Percentiles rank a stretch among this genome's conserved stretches.
Conservation (phyloP, 768 basidiomycete genomes). For the Mycena albidolilacea region DNA sequence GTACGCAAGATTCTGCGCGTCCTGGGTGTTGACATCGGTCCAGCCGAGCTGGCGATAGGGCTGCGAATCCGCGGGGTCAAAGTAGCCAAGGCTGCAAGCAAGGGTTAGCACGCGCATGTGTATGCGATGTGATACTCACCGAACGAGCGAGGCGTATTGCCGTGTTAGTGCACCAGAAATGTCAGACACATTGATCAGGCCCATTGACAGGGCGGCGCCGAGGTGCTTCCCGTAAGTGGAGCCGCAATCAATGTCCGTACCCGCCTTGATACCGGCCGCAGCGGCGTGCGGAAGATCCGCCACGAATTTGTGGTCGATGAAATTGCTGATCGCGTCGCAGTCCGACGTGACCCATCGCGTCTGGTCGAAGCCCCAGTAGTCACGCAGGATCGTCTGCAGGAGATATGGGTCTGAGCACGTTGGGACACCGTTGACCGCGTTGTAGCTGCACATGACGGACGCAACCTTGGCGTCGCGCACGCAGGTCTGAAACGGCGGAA, state of each 20-base stretch:
- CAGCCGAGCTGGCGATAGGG: slow-evolving; percentile 68
- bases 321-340: slow-evolving; percentile 69
- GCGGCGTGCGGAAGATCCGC: slow-evolving; percentile 61
- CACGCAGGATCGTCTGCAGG: slow-evolving; percentile 65
- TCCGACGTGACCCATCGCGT: slow-evolving; percentile 71
- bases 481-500: slow-evolving; percentile 70
- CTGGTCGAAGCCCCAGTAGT: slow-evolving; percentile 66
- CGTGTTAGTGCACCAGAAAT: slow-evolving; percentile 62
- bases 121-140: too few species aligned
- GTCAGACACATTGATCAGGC: slow-evolving; percentile 59
- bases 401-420: slow-evolving; percentile 69
- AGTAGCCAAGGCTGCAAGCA: slow-evolving; percentile 60
- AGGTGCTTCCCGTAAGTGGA: slow-evolving; percentile 61
- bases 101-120: too few species aligned
- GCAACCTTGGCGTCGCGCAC: slow-evolving; percentile 74
- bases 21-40: slow-evolving; percentile 63
- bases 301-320: slow-evolving; percentile 64
- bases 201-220: slow-evolving; percentile 61
- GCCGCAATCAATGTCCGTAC: slow-evolving; percentile 72
- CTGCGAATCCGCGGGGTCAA: slow-evolving; percentile 65
- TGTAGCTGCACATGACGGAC: slow-evolving; percentile 75
- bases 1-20: slow-evolving; percentile 64
- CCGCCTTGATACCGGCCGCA: slow-evolving; percentile 65
- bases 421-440: slow-evolving; percentile 72
- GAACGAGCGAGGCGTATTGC: slow-evolving; percentile 60